Conservation (phyloP, 768 basidiomycete genomes). For the Russula emetica region DNA sequence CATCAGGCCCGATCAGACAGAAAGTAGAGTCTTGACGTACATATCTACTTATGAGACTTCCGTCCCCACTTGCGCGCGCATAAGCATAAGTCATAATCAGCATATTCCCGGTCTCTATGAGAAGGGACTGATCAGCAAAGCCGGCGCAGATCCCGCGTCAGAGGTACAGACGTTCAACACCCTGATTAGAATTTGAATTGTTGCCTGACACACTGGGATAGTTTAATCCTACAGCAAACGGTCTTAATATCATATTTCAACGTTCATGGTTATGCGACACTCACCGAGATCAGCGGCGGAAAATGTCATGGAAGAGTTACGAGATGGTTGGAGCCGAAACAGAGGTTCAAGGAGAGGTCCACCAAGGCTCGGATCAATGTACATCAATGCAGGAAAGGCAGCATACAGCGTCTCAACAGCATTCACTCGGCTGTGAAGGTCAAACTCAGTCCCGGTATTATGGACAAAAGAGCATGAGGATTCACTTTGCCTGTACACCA, state of each 20-base stretch:
- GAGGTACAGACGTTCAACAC: slow-evolving; percentile 19
- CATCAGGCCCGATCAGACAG: neutral
- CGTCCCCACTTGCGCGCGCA: slow-evolving; percentile 30
- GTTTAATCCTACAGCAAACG: neutral
- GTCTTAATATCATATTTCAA: neutral
- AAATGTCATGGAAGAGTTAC: neutral
- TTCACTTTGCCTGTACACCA: slow-evolving; percentile 36
- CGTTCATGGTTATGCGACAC: neutral
- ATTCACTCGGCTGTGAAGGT: slow-evolving; percentile 33
- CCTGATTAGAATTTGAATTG: slow-evolving; percentile 4
- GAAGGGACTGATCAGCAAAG: neutral
- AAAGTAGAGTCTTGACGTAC: slow-evolving; percentile 9
- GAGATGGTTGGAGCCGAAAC: slow-evolving; percentile 14
- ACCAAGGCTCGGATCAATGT: slow-evolving; percentile 50
- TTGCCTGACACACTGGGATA: slow-evolving; percentile 15
- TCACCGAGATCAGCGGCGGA: slow-evolving; percentile 23
- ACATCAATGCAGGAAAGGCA: slow-evolving; percentile 49
- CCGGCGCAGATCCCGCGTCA: neutral
- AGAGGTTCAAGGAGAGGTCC: slow-evolving; percentile 25
- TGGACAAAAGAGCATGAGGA: neutral
- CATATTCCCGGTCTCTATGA: slow-evolving; percentile 35
- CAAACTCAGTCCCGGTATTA: neutral
- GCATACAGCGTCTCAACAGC: slow-evolving; percentile 54
- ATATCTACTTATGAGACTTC: slow-evolving; percentile 28
- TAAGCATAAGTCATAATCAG: slow-evolving; percentile 36